Base-by-base conservation (phyloP, 176 grass and related monocot species). In the Paspalum vaginatum region DNA sequence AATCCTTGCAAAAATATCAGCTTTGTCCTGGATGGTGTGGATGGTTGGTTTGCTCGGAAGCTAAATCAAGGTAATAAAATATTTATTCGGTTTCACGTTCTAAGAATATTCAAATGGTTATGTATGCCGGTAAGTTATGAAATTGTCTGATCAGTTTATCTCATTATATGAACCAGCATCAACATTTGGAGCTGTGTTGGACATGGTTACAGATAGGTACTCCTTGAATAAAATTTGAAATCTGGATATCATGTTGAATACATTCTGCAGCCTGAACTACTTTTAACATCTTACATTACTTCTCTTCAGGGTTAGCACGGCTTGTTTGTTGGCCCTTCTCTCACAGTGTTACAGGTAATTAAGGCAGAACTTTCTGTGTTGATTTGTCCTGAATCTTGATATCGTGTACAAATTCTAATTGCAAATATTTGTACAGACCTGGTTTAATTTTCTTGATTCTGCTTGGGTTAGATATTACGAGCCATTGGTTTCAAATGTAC, bases 171-270 rank as follows among this genome's bases (percentile, higher is more conserved):
- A 79, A 82, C 40, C 86, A 98, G 95, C 91, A 74, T 98, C 92
- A 54, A 98, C 95, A 77, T 98, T 98, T 79, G 90, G 95, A 86
- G 95, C 95, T 91, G 95, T 98, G 61, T 87, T 98, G 81, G 95
- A 98, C 78, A 98, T 98, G 95, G 95, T 98, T 76, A 98, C 95
- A 52, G 95, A 98, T 85, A 98, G 92, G 92, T 98, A 81, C 61
- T 76, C 65, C 56, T 80, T 54, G 17, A 77, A 86, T 44, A 51
- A 67, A 75, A 32, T 76, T 77, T 77, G 20, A 47, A 77, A 32
- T 69, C 26, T 56, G 56, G 39, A 81, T 71, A 55, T 16, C 64
- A 62, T 13, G 77, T 17, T 81, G 40, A 22, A 85, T 49, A 63
- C 15, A 77, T 72, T 85, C 56, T 51, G 46, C 65, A 43, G 48